Percentiles rank a stretch among this genome's conserved stretches.
Conservation (phyloP, 371 early-diverging fungal genomes). For the Lichtheimia ramosa region DNA sequence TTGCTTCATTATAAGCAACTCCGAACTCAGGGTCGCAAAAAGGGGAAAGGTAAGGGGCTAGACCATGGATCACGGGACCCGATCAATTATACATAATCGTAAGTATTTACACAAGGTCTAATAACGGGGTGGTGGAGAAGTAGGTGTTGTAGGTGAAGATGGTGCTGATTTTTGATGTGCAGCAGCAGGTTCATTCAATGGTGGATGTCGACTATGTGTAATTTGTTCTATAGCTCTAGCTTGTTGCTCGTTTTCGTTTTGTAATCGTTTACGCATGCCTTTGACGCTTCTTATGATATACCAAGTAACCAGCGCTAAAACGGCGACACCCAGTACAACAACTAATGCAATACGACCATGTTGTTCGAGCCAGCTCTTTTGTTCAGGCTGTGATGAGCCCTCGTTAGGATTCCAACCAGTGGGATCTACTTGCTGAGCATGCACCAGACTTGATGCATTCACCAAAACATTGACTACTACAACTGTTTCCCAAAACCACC, state of each 20-base stretch:
- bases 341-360: constrained; percentile 23
- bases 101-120: not conserved
- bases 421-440: constrained; percentile 1
- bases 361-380: constrained; percentile 22
- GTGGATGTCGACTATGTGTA: not conserved
- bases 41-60: not conserved
- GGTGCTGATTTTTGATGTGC: too few relatives aligned
- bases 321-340: constrained; percentile 17
- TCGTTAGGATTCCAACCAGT: constrained; percentile 8
- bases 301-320: constrained; percentile 13
- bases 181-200: not conserved
- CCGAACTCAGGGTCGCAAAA: not conserved
- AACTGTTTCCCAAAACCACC: too few relatives aligned
- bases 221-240: constrained; percentile 16
- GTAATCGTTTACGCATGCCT: constrained; percentile 21
- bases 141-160: too few relatives aligned
- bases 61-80: too few relatives aligned
- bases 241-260: constrained; percentile 19
- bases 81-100: too few relatives aligned
- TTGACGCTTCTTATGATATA: constrained; percentile 21
- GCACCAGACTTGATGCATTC: not conserved
- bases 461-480: too few relatives aligned
- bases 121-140: not conserved
- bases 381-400: not conserved
- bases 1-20: too few relatives aligned